Conservation (phyloP, 208 protist species). For the Trypanosoma mega region DNA sequence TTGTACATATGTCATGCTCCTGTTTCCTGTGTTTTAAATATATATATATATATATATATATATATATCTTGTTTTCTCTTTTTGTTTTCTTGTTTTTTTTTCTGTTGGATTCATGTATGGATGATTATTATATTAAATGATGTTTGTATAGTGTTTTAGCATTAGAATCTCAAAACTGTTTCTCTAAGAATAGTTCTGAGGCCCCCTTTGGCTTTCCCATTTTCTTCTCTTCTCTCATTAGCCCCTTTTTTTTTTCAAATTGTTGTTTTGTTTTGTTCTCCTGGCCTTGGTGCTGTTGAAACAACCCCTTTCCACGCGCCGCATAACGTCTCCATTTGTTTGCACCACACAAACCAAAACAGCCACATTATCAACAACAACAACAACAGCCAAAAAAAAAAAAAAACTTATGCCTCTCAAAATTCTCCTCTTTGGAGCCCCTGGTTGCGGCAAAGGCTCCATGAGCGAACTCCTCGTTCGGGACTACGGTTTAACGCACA, state of each 20-base stretch:
- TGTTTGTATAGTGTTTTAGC: conserved; percentile 3
- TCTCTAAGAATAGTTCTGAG: conserved; percentile 4
- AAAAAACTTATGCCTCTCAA: conserved; percentile 72
- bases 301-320: too few species aligned
- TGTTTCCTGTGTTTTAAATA: too few species aligned
- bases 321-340: too few species aligned
- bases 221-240: neutral
- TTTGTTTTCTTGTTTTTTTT: conserved; percentile 16
- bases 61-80: conserved; percentile 15
- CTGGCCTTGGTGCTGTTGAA: too few species aligned
- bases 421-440: conserved; percentile 76
- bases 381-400: too few species aligned
- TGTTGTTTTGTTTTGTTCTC: too few species aligned
- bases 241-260: neutral
- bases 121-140: conserved; percentile 9
- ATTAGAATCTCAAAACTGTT: neutral
- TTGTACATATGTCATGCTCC: too few species aligned
- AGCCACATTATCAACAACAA: too few species aligned
- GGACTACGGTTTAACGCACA: conserved; percentile 80
- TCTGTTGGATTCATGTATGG: conserved; percentile 1
- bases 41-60: conserved; percentile 15
- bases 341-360: too few species aligned
- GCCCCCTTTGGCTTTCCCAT: conserved; percentile 8
- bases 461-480: conserved; percentile 83
- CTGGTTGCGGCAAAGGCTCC: conserved; percentile 78